Evolutionary conservation across 2,329 filamentous ascomycete genomes (phyloP), one percentile per base, ranked within the genome.

Genomic region (Fusarium begoniae): DNA sequence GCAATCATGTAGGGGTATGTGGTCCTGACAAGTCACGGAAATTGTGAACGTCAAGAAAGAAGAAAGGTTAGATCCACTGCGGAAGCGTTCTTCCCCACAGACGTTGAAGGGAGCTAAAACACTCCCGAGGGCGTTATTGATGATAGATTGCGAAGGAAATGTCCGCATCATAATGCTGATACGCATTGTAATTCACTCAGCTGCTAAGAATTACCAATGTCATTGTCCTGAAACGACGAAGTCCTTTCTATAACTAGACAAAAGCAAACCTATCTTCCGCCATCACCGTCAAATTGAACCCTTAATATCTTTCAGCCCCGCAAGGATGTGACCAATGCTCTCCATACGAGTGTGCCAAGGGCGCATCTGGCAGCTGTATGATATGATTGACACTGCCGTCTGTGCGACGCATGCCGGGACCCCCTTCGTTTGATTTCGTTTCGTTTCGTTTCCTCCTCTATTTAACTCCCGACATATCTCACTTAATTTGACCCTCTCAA

Each of bases 241-340:
- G 22, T 24, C 15, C 26, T 0, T 30, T 18, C 24, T 13, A 24
- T 8, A 18, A 20, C 22, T 3, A 30, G 53, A 43, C 12, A 43
- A 43, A 55, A 43, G 26, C 53, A 56, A 56, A 7, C 3, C 20
- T 10, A 8, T 26, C 18, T 58, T 22, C 15, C 10, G n/a, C 28
- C 51, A 30, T 58, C 55, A 22, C n/a, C 30, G n/a, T 10, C n/a
- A 22, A 58, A 9, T 15, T 4, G 7, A 26, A 37, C 18, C 55
- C 41, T 58, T 47, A 37, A 48, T 58, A 32, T 48, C 30, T 37
- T 58, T 24, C 18, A 15, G 30, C 55, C 41, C 55, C 55, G 40
- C 54, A 57, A 35, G 13, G 8, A 26, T 48, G 55, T 37, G 55
- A 48, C 32, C 30, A 48, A 18, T 48, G 41, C 55, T 48, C 18